Percentiles rank a stretch among this genome's conserved stretches.
These are phyloP conservation scores for Naegleria lovaniensis DNA, from an alignment of 208 protist species.

Conservation along the genomic window DNA sequence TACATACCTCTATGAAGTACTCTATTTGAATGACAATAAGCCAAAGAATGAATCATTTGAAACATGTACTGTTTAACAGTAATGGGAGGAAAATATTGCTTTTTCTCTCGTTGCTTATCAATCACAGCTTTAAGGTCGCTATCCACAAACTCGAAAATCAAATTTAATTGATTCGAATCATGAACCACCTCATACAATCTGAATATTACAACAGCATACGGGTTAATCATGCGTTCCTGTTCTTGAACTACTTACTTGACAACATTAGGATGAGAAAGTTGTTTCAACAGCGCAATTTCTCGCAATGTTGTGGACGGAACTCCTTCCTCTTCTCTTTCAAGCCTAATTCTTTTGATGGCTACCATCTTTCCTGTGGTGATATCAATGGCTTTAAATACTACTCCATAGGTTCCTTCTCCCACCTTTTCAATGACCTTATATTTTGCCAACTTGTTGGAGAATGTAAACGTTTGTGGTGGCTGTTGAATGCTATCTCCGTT, in stretches of 20 bases:
- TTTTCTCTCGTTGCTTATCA: slow-evolving; percentile 44
- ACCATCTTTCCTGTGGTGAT: slow-evolving; percentile 62
- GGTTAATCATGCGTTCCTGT: no score
- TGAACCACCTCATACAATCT: slow-evolving; percentile 86
- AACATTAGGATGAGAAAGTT: slow-evolving; percentile 42
- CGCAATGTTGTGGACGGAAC: slow-evolving; percentile 75
- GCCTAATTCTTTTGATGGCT: slow-evolving; percentile 74
- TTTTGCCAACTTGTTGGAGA: neutral
- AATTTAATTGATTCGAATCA: slow-evolving; percentile 80
- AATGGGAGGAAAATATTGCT: neutral
- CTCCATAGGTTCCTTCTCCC: slow-evolving; percentile 11
- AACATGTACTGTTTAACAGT: neutral
- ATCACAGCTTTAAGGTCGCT: slow-evolving; percentile 92
- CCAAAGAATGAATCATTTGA: neutral
- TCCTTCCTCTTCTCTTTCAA: slow-evolving; percentile 73
- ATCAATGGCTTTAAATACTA: slow-evolving; percentile 59
- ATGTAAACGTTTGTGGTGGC: no score
- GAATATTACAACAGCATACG: neutral
- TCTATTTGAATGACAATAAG: neutral
- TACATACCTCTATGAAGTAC: neutral
- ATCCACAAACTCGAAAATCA: slow-evolving; percentile 95
- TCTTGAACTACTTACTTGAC: slow-evolving; percentile 63
- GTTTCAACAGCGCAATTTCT: slow-evolving; percentile 58
- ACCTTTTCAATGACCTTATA: neutral
- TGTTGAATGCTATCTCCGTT: no score